phyloP scores from a whole-genome alignment of 306 rosid genomes.

The Senna tora region DNA sequence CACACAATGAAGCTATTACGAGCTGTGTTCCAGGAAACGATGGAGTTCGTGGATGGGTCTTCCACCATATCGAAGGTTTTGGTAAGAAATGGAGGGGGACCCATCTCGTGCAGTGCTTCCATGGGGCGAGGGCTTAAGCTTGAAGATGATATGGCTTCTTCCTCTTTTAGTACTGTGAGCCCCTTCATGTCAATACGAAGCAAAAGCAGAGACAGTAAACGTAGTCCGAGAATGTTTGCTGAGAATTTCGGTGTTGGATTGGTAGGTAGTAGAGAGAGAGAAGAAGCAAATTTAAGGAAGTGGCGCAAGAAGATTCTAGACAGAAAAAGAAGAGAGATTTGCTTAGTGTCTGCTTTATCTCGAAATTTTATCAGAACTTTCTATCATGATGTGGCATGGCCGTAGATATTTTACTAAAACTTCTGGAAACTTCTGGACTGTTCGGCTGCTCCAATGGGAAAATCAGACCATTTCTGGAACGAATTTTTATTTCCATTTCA shows the following conservation, averaged over 20 bases:
- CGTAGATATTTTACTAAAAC: conserved; percentile 26
- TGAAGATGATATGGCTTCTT: conserved; percentile 56
- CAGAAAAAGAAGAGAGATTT: neutral
- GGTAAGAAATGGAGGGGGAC: conserved; percentile 89
- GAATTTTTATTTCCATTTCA: too few species aligned
- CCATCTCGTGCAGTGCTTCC: conserved; percentile 77
- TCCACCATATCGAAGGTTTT: conserved; percentile 94
- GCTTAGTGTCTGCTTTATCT: neutral
- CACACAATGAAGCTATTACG: conserved; percentile 96
- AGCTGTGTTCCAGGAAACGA: conserved; percentile 84
- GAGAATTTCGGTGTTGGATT: neutral
- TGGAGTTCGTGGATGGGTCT: conserved; percentile 79
- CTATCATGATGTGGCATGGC: conserved; percentile 37
- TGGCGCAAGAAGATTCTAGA: conserved; percentile 58
- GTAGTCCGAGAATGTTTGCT: neutral
- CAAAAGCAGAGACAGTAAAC: too few species aligned
- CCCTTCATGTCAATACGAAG: conserved; percentile 42
- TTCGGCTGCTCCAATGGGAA: too few species aligned
- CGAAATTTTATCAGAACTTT: conserved; percentile 39
- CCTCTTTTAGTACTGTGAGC: conserved; percentile 53
- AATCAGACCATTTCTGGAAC: too few species aligned
- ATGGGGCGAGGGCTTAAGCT: conserved; percentile 65
- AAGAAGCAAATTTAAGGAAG: conserved; percentile 29
- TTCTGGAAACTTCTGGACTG: conserved; percentile 55
- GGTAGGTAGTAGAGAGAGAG: neutral